phyloP scores from a whole-genome alignment of 805 yeast genomes.

The Hanseniaspora vineae region DNA sequence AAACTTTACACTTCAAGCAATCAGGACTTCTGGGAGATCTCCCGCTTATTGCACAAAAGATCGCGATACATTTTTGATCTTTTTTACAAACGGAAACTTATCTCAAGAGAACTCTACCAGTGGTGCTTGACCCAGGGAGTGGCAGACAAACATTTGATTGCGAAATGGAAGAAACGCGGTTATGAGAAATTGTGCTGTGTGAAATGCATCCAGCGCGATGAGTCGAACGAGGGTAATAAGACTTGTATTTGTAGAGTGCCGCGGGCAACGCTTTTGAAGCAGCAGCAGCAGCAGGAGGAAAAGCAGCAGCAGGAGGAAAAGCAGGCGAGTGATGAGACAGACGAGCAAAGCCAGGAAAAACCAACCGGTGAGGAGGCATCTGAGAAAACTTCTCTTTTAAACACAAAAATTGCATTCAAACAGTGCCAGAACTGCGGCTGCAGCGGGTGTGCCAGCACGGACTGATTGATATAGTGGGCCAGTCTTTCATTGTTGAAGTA shows the following conservation, averaged over 20 bases:
- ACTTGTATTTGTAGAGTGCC: slow-evolving; percentile 86
- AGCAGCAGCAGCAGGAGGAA: too few species aligned
- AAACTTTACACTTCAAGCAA: too few species aligned
- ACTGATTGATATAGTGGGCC: neutral
- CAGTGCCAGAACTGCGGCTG: slow-evolving; percentile 79
- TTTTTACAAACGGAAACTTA: slow-evolving; percentile 56
- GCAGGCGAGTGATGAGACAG: too few species aligned
- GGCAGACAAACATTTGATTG: slow-evolving; percentile 59
- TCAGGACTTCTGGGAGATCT: slow-evolving; percentile 45
- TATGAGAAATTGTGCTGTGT: slow-evolving; percentile 80
- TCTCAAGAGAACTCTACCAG: slow-evolving; percentile 54
- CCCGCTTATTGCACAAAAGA: slow-evolving; percentile 58
- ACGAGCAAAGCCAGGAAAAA: too few species aligned
- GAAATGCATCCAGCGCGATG: slow-evolving; percentile 48
- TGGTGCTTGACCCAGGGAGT: slow-evolving; percentile 58
- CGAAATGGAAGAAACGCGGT: slow-evolving; percentile 78
- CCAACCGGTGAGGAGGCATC: slow-evolving; percentile 15
- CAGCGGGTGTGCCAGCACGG: slow-evolving; percentile 62
- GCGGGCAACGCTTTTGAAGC: slow-evolving; percentile 30
- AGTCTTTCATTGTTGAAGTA: too few species aligned
- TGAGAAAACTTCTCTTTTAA: slow-evolving; percentile 3
- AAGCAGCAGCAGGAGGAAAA: too few species aligned
- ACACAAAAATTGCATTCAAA: slow-evolving; percentile 22
- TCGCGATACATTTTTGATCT: slow-evolving; percentile 65
- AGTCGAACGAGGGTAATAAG: slow-evolving; percentile 48